A percentile compares a stretch with the other conserved stretches of the same genome.
Evolutionary conservation across 2,329 filamentous ascomycete species (phyloP).

Genomic region (Arthrobotrys sinensis): DNA sequence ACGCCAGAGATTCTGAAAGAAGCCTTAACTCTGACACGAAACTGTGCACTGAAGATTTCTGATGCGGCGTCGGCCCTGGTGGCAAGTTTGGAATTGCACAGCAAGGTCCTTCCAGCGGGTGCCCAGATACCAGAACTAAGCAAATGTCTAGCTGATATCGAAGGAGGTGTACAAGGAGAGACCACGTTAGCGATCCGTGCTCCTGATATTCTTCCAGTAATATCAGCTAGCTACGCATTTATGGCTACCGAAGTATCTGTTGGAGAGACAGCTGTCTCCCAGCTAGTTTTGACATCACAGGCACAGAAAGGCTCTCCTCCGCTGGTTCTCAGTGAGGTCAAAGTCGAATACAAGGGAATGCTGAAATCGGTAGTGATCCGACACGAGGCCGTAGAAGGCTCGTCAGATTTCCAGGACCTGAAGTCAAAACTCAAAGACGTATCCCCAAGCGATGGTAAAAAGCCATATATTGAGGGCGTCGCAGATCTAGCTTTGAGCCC

Average conservation of each 20-base stretch:
- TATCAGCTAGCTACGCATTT: slow-evolving; percentile 74
- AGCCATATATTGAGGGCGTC: slow-evolving; percentile 61
- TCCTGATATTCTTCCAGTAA: slow-evolving; percentile 72
- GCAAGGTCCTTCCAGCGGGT: slow-evolving; percentile 70
- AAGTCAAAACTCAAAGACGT: slow-evolving; percentile 50
- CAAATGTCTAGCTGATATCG: slow-evolving; percentile 73
- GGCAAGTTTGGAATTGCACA: slow-evolving; percentile 78
- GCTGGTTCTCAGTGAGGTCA: slow-evolving; percentile 72
- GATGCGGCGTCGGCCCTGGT: slow-evolving; percentile 74
- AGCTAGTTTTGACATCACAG: slow-evolving; percentile 74
- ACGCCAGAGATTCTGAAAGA: slow-evolving; percentile 73
- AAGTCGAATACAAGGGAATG: slow-evolving; percentile 74
- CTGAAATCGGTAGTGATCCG: slow-evolving; percentile 73
- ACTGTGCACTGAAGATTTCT: slow-evolving; percentile 72
- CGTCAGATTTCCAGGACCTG: slow-evolving; percentile 55
- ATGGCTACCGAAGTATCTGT: slow-evolving; percentile 74
- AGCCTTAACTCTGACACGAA: slow-evolving; percentile 75
- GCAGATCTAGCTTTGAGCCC: slow-evolving; percentile 77
- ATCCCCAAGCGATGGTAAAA: slow-evolving; percentile 60
- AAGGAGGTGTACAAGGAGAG: slow-evolving; percentile 67
- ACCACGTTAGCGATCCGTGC: slow-evolving; percentile 72
- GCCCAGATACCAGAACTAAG: slow-evolving; percentile 69
- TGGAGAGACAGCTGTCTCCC: slow-evolving; percentile 74
- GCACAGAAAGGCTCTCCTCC: slow-evolving; percentile 73
- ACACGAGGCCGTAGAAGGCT: slow-evolving; percentile 62